Conservation (phyloP, 305 asterid genomes). For the Fraxinus velutina region DNA sequence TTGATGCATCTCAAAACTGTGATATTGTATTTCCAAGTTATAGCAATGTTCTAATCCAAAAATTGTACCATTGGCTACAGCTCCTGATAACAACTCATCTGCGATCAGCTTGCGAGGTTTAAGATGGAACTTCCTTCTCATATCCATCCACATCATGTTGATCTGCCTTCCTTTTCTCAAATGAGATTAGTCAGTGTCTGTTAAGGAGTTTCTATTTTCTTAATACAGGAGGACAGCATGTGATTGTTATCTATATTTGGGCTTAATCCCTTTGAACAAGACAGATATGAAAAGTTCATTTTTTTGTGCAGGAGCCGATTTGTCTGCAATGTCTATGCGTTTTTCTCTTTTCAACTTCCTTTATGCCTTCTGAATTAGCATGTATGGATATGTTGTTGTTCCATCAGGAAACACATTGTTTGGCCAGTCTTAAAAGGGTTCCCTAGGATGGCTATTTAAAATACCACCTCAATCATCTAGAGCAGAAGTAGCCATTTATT, state of each 20-base stretch:
- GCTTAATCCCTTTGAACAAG: neutral
- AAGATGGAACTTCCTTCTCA: slow-evolving; percentile 33
- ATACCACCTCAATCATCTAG: neutral
- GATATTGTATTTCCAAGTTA: neutral
- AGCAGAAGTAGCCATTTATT: neutral
- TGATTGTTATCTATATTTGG: slow-evolving; percentile 7
- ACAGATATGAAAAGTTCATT: neutral
- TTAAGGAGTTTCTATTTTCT: slow-evolving; percentile 5
- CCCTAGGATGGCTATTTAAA: neutral
- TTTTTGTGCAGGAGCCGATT: neutral
- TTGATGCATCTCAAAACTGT: neutral
- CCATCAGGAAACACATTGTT: neutral
- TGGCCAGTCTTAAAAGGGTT: neutral
- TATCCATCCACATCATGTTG: slow-evolving; percentile 29
- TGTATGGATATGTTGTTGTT: neutral
- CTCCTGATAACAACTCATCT: slow-evolving; percentile 26
- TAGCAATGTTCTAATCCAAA: neutral
- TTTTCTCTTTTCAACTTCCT: neutral
- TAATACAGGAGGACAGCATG: neutral
- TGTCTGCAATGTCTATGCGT: neutral
- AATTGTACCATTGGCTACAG: slow-evolving; percentile 26
- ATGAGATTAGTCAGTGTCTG: slow-evolving; percentile 18
- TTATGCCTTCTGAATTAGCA: neutral
- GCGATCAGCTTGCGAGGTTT: slow-evolving; percentile 25
- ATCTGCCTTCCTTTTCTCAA: slow-evolving; percentile 27